A percentile compares a stretch with the other conserved stretches of the same genome.
phyloP scores from a whole-genome alignment of 106 monocot genomes.

The Phalaenopsis aphrodite region DNA sequence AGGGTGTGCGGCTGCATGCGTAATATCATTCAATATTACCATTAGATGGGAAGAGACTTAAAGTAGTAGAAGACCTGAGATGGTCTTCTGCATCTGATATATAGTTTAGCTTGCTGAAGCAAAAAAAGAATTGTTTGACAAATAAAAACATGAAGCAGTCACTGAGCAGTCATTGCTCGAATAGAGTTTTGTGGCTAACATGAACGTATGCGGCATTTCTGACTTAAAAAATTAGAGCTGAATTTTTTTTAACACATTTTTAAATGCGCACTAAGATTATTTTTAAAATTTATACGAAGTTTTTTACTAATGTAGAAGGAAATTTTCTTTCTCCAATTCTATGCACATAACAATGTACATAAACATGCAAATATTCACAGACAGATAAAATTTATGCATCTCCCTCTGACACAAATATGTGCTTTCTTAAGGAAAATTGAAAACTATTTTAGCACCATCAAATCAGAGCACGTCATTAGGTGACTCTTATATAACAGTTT shows the following conservation, averaged over 20 bases:
- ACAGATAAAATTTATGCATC: not conserved
- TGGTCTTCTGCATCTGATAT: not conserved
- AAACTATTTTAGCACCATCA: not conserved
- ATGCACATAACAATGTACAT: not conserved
- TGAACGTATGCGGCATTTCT: not conserved
- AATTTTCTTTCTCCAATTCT: not conserved
- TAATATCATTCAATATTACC: not conserved
- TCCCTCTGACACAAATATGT: not conserved
- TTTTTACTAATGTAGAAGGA: not conserved
- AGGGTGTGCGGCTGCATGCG: not conserved
- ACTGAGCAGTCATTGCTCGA: not conserved
- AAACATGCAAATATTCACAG: not conserved
- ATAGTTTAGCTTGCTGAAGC: not conserved
- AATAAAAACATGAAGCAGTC: not conserved
- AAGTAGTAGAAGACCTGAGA: not conserved
- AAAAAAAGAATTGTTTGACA: not conserved
- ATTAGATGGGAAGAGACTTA: no score
- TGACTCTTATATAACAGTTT: not conserved
- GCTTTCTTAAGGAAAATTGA: not conserved
- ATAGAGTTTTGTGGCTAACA: not conserved
- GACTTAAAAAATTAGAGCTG: not conserved
- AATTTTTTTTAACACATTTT: not conserved
- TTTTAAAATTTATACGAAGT: not conserved
- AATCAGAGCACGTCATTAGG: not conserved
- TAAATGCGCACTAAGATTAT: not conserved